Base-by-base conservation (phyloP, 768 basidiomycete species). In the Hydnomerulius pinastri region DNA sequence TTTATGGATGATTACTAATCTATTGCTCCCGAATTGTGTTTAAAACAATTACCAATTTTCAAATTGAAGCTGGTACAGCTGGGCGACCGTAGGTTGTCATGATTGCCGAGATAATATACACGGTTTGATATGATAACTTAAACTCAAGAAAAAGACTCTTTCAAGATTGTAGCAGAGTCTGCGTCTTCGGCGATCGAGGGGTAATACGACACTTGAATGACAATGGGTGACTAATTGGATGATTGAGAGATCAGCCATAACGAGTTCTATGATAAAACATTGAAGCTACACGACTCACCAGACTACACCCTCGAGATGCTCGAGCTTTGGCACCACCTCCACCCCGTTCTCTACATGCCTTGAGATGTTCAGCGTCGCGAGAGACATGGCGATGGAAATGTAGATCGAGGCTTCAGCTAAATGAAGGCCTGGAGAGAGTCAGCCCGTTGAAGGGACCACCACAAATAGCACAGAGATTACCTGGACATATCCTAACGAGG, bases 151-250 rank as follows among this genome's bases (percentile, higher is more conserved):
- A 17, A 39, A 24, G 2, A 17, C n/a, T 10, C 21, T n/a, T n/a
- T n/a, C n/a, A n/a, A n/a, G n/a, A n/a, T n/a, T n/a, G 33, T 17
- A 50, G 15, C 23, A 64, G 41, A 20, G 49, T 41, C 33, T 51
- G 50, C 1, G 77, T 74, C 50, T 67, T 72, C 41, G 76, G 69
- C 6, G 79, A 81, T 40, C 81, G 75, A 13, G 80, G 77, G 37
- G 65, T 75, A 54, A 85, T 76, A n/a, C 65, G 62, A 62, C 77
- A 85, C 54, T 71, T 75, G 64, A 81, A 84, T 18, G 81, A 77
- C 54, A 74, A 77, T 2, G 78, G 80, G 56, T 82, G 83, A 12
- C 64, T 66, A 18, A 3, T 2, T 17, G 15, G 3, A 7, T 12
- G 28, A 18, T 29, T 8, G 17, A 4, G 6, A 27, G 43, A 5